Base-by-base conservation (phyloP, 805 yeast genomes). In the Metschnikowia dekortorum region DNA sequence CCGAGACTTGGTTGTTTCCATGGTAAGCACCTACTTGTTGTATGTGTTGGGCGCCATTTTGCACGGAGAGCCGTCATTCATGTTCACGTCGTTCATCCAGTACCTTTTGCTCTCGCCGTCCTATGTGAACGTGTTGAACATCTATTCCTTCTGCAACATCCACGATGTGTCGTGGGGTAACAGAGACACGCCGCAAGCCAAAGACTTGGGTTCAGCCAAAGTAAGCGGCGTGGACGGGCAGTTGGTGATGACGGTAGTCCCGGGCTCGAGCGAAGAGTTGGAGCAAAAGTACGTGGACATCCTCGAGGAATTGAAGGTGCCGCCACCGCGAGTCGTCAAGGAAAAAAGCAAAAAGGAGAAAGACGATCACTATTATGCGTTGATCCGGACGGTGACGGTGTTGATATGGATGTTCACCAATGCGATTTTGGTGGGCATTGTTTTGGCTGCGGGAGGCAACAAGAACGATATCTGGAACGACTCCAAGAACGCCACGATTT, bases 151-250 rank as follows among this genome's bases (percentile, higher is more conserved):
- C 66, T 91, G 97, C 74, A 92, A 92, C 68, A 85, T 92, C 53
- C 96, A 92, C 67, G 99, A 92, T 73, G 84, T 92, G 44, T 87
- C 97, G 6, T 92, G 98, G 98, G 98, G 98, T 65, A 92, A 96
- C 4, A 89, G 91, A 66, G 96, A 96, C 44, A 89, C 84, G 46
- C 82, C 81, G 9, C 60, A 58, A 46, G 82, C 74, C 63, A 80
- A 74, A 69, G 96, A 80, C 66, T 75, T 94, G 60, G 98, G 97
- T 53, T 83, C 85, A 41, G 97, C 96, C 26, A 87, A 85, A 60
- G 64, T 88, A 3, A 76, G 67, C 2, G 69, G 70, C 47, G 68
- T 66, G 48, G 73, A 70, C 49, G 61, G 60, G 8, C 71, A 70
- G 48, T 61, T 74, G 59, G 70, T 74, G 41, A 70, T 70, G 67